These are phyloP conservation scores for Suillus bovinus DNA, from an alignment of 768 basidiomycete genomes.

Conservation along the genomic window DNA sequence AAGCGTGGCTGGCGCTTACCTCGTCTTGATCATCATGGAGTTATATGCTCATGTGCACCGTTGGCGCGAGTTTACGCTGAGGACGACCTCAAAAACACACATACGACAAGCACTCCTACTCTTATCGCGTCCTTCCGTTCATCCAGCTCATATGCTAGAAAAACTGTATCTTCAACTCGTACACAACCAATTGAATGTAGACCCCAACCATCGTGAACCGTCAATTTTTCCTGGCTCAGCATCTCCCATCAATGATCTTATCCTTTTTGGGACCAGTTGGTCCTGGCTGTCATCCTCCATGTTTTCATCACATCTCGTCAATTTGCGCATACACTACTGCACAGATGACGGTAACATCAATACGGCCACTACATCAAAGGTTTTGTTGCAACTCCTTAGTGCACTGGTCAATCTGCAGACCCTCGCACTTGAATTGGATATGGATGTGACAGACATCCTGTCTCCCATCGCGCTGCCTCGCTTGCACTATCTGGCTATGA, in stretches of 20 bases:
- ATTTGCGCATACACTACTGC: not conserved
- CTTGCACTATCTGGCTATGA: not conserved
- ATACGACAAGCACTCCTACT: not conserved
- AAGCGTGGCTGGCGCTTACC: not conserved
- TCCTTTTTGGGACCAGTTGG: not conserved
- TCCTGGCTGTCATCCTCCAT: not conserved
- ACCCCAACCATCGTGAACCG: not conserved
- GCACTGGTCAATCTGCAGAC: not conserved
- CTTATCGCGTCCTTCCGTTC: not conserved
- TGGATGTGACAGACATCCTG: not conserved
- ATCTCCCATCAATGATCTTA: not conserved
- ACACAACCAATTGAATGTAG: not conserved
- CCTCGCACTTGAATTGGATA: not conserved
- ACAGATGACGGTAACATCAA: not conserved
- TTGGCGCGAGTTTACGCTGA: not conserved
- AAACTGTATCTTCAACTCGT: not conserved
- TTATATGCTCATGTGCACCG: not conserved
- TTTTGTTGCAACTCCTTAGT: not conserved
- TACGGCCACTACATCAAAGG: not conserved
- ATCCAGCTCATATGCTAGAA: not conserved
- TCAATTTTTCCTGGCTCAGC: not conserved
- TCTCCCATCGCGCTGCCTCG: not conserved
- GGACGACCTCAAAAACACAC: not conserved
- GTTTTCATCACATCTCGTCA: not conserved
- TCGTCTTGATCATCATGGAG: not conserved